A percentile compares a stretch with the other conserved stretches of the same genome.
phyloP scores from a whole-genome alignment of 1,284 basidiomycete species.

The Earliella scabrosa region DNA sequence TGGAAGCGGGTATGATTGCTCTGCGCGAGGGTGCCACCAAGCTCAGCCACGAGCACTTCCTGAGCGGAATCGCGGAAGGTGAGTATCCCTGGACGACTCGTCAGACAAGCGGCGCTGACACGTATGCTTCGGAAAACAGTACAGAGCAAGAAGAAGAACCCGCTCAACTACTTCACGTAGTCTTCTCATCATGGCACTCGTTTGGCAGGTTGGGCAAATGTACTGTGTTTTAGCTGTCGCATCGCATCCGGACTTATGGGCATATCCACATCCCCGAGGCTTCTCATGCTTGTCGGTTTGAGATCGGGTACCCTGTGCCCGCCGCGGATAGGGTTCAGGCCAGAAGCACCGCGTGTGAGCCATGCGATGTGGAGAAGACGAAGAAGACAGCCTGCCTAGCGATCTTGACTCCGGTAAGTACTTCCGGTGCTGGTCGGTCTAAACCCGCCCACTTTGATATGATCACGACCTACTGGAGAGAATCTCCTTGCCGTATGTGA shows the following conservation, averaged over 20 bases:
- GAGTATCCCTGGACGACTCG: conserved; percentile 29
- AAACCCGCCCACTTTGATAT: neutral
- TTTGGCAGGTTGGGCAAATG: conserved; percentile 14
- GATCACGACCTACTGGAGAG: neutral
- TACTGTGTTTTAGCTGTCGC: conserved; percentile 19
- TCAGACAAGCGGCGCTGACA: neutral
- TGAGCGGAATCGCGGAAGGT: conserved; percentile 92
- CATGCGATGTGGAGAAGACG: neutral
- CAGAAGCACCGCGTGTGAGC: conserved; percentile 19
- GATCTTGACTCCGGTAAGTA: neutral
- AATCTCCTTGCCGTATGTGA: neutral
- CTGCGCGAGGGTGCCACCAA: conserved; percentile 92
- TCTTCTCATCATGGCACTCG: conserved; percentile 20
- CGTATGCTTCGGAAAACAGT: conserved; percentile 48
- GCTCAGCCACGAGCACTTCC: conserved; percentile 91
- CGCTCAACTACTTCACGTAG: conserved; percentile 89
- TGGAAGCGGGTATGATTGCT: conserved; percentile 99
- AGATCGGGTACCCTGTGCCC: too few species aligned
- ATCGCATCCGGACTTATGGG: conserved; percentile 15
- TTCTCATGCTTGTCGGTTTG: too few species aligned
- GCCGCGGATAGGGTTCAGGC: conserved; percentile 20
- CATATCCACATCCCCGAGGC: conserved; percentile 1
- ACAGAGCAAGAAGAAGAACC: conserved; percentile 97
- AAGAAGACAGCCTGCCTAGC: neutral
- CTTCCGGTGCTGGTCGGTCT: neutral